Evolutionary conservation across 73 alveolate genomes (phyloP), one percentile per base, ranked within the genome.

Genomic region (Paramecium sonneborni): DNA sequence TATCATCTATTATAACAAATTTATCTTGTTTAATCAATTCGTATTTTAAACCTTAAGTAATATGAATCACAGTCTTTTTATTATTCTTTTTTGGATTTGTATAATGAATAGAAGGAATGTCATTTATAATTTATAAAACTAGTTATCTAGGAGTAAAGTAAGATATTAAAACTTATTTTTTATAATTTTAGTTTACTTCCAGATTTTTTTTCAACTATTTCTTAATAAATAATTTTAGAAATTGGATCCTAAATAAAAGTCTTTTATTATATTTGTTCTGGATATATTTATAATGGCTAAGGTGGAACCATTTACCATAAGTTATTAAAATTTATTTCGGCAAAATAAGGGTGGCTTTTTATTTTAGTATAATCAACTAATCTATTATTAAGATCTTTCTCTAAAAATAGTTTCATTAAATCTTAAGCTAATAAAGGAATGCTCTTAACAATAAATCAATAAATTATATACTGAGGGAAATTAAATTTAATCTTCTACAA

Each of bases 1-100:
- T 21, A 12, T 79, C 90, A 46, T 79, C 90, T 11, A 79, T 79
- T 43, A 79, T 43, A 21, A 79, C 90, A 79, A 79, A 79, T 43
- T 79, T 79, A 41, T 79, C 76, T 46, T 79, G 11, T 12, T 79
- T 79, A 7, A 79, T n/a, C 32, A 41, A 34, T 44, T 79, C 15
- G 44, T 23, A 38, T 79, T 43, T 43, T 12, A 79, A 38, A 30
- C 10, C 8, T 43, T 79, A 23, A 24, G 44, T 79, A 46, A 79
- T n/a, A 30, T 79, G 44, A 38, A 79, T 46, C 14, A 26, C 32
- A 20, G 90, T 79, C 26, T 43, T 43, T 46, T 79, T 79, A 21
- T 79, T 28, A 79, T 79, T 79, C 48, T n/a, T 11, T 14, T 44
- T 79, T 39, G 90, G 90, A 79, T 79, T 79, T 21, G 72, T 79